Evolutionary conservation across 192 early-diverging fungal species (phyloP).

Genomic region (Powellomyces hirtus): DNA sequence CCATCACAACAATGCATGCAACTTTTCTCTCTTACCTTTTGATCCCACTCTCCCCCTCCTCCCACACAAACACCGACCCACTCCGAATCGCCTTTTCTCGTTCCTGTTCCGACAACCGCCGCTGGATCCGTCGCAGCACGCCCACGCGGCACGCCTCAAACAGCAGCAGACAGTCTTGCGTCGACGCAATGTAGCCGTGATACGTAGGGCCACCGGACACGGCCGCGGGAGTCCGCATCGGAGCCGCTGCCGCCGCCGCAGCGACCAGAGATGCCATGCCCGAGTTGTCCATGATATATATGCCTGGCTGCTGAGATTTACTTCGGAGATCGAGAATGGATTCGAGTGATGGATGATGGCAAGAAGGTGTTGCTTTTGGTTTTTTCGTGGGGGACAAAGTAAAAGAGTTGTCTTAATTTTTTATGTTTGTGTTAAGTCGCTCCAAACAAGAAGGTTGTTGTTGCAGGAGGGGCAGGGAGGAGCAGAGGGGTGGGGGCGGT

Average conservation of each 20-base stretch:
- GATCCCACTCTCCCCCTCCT: constrained; percentile 89
- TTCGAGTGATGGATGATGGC: too few species aligned
- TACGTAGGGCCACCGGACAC: constrained; percentile 55
- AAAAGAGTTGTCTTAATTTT: too few species aligned
- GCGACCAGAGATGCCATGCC: constrained; percentile 1
- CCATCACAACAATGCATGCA: not conserved
- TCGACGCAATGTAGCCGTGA: constrained; percentile 79
- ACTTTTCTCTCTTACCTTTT: constrained; percentile 50
- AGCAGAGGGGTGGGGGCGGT: too few species aligned
- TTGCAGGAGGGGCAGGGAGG: too few species aligned
- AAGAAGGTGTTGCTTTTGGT: too few species aligned
- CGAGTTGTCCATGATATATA: too few species aligned
- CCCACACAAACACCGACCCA: constrained; percentile 88
- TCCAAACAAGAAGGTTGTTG: too few species aligned
- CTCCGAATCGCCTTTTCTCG: constrained; percentile 70
- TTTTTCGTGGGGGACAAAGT: too few species aligned
- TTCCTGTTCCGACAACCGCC: constrained; percentile 79
- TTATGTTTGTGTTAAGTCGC: too few species aligned
- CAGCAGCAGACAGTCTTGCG: constrained; percentile 80
- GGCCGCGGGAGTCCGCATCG: not conserved
- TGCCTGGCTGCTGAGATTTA: too few species aligned
- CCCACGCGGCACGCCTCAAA: constrained; percentile 86
- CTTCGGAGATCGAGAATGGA: too few species aligned
- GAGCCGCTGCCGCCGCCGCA: not conserved
- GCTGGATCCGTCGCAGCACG: constrained; percentile 70